phyloP scores from a whole-genome alignment of 176 grass and related monocot species.

The Oryza nivara region DNA sequence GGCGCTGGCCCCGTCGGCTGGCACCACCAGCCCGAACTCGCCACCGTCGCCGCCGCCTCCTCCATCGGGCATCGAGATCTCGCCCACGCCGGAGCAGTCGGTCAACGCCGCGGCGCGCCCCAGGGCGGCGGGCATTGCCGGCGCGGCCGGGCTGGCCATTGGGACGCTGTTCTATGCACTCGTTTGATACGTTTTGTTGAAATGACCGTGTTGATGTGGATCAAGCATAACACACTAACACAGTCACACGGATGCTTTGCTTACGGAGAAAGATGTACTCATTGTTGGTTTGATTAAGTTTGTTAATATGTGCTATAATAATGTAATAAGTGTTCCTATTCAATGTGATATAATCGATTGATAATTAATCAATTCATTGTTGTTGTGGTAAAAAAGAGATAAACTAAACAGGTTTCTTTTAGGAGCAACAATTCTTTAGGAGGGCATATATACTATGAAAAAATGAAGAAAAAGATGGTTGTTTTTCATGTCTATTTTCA shows the following conservation, averaged over 20 bases:
- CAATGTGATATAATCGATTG: background rate
- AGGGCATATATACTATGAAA: background rate
- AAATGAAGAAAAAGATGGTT: background rate
- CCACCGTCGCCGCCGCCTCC: constrained; percentile 35
- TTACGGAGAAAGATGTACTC: background rate
- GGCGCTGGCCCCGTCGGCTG: constrained; percentile 28
- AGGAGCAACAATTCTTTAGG: background rate
- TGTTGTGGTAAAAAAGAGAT: background rate
- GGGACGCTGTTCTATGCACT: constrained; percentile 50
- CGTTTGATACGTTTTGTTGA: constrained; percentile 46
- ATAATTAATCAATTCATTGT: background rate
- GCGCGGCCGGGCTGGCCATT: constrained; percentile 45
- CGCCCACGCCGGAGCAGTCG: constrained; percentile 34
- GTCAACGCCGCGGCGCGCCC: constrained; percentile 44
- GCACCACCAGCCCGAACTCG: constrained; percentile 24
- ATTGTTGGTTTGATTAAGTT: constrained; percentile 11
- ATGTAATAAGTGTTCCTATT: constrained; percentile 9
- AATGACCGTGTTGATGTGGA: background rate
- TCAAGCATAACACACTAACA: background rate
- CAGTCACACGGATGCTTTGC: background rate
- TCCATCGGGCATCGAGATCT: constrained; percentile 32
- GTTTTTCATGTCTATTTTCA: background rate
- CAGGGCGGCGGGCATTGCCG: constrained; percentile 41
- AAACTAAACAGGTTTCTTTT: background rate
- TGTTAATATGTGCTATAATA: background rate